Conservation (phyloP, 371 early-diverging fungal species). For the Pancytospora epiphaga region DNA sequence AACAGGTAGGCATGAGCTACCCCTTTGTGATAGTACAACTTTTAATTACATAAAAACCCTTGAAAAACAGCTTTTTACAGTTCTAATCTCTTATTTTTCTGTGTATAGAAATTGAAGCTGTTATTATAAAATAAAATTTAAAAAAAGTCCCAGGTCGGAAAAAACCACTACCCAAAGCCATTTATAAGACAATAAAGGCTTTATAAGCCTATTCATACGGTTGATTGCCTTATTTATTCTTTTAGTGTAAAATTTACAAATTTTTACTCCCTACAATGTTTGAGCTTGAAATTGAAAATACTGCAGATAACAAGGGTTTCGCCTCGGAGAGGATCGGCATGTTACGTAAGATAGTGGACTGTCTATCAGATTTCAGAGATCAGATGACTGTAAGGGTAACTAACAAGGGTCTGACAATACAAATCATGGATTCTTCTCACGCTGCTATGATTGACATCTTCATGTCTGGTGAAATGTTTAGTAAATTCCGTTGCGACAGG, state of each 20-base stretch:
- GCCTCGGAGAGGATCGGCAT: constrained; percentile 17
- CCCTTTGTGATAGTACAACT: no score
- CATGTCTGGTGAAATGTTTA: constrained; percentile 51
- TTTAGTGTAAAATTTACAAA: not conserved
- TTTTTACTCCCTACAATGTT: constrained; percentile 39
- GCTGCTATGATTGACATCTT: constrained; percentile 58
- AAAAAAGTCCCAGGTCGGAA: not conserved
- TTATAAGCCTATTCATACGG: not conserved
- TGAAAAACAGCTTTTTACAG: no score
- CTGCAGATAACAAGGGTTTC: constrained; percentile 14
- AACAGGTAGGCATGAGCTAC: no score
- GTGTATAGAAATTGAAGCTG: no score
- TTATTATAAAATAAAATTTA: not conserved
- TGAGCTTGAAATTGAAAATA: constrained; percentile 47
- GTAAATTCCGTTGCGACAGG: constrained; percentile 58
- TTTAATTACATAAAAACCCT: no score
- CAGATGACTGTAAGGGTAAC: constrained; percentile 50
- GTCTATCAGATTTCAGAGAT: constrained; percentile 57
- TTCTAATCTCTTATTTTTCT: no score
- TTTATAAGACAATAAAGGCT: not conserved
- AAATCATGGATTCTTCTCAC: constrained; percentile 60
- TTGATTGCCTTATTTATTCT: not conserved
- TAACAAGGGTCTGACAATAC: constrained; percentile 53
- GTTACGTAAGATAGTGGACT: constrained; percentile 54
- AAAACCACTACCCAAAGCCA: not conserved